Evolutionary conservation across 768 basidiomycete genomes (phyloP).

Genomic region (Russula ochroleuca): DNA sequence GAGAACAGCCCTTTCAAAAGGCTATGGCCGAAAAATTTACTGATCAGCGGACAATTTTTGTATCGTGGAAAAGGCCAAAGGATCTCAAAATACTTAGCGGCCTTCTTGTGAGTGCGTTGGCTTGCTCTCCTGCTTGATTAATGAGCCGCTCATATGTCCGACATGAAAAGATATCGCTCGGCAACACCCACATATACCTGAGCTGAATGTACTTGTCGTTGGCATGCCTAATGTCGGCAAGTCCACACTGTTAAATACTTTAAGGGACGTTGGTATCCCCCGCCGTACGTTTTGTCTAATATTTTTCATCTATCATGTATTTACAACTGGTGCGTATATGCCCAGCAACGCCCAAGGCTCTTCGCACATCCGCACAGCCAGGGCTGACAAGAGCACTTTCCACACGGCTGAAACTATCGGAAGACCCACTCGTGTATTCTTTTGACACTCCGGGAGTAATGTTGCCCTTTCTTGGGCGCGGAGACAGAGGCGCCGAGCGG

Average conservation of each 20-base stretch:
- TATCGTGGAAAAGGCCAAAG: slow-evolving; percentile 62
- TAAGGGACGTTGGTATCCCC: slow-evolving; percentile 79
- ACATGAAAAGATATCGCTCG: slow-evolving; percentile 59
- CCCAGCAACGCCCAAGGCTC: slow-evolving; percentile 77
- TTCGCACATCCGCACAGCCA: slow-evolving; percentile 83
- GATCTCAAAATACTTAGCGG: slow-evolving; percentile 63
- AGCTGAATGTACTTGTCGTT: slow-evolving; percentile 85
- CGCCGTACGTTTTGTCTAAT: slow-evolving; percentile 39
- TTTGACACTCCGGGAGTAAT: slow-evolving; percentile 97
- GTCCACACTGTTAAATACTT: slow-evolving; percentile 86
- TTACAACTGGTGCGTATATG: not conserved
- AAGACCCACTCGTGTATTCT: slow-evolving; percentile 82
- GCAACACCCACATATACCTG: slow-evolving; percentile 62
- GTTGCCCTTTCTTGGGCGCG: slow-evolving; percentile 89
- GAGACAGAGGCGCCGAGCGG: slow-evolving; percentile 80
- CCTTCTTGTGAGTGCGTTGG: slow-evolving; percentile 67
- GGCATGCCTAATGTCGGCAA: slow-evolving; percentile 99
- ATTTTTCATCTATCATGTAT: not conserved
- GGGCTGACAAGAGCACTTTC: slow-evolving; percentile 88
- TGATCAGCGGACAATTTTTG: slow-evolving; percentile 62
- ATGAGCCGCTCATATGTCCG: slow-evolving; percentile 1
- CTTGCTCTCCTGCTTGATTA: not conserved
- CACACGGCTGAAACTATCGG: slow-evolving; percentile 78
- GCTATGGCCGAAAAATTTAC: slow-evolving; percentile 71
- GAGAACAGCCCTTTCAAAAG: slow-evolving; percentile 60